Base-by-base conservation (phyloP, 164 flowering plant species). In the Warburgia ugandensis region DNA sequence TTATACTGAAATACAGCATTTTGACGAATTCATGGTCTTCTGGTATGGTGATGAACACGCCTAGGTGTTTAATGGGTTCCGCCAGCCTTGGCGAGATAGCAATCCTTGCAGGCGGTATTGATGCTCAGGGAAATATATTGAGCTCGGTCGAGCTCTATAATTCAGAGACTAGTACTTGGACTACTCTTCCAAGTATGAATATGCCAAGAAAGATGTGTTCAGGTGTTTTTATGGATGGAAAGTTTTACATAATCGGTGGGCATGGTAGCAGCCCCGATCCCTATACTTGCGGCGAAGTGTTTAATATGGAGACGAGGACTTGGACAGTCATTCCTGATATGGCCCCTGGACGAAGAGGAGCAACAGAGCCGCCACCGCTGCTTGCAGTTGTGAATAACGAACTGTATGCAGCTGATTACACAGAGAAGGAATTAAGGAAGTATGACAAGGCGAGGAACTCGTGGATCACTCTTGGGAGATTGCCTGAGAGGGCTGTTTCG, bases 181-280 rank as follows among this genome's bases (percentile, higher is more conserved):
- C 13, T 40, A 65, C 58, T 9, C 81, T 91, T 20, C 95, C 92
- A 0, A 69, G 64, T 66, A 91, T 91, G 98, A 60, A 69, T 21
- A 81, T 77, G 30, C 78, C 90, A 1, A 67, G 98, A 61, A 91
- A 85, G 68, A 87, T 87, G 96, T 87, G 98, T 56, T 85, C 95
- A 1, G 96, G 83, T 23, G 82, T 91, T 8, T 91, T 91, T 62
- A 84, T 91, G 95, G 90, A 83, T 57, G 72, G 72, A 0, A 91
- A 87, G 36, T 91, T 91, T 56, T 91, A 91, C 53, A 96, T 91
- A 9, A 78, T 91, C 36, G 97, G 97, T 6, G 97, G 97, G 23
- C 45, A 81, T 71, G 73, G 73, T 21, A 61, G 53, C 35, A 79
- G 73, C 3, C 27, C 73, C 6, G 72, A 65, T 59, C 51, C 69